Base-by-base conservation (phyloP, 2,329 filamentous ascomycete species). In the Ilyonectria destructans region DNA sequence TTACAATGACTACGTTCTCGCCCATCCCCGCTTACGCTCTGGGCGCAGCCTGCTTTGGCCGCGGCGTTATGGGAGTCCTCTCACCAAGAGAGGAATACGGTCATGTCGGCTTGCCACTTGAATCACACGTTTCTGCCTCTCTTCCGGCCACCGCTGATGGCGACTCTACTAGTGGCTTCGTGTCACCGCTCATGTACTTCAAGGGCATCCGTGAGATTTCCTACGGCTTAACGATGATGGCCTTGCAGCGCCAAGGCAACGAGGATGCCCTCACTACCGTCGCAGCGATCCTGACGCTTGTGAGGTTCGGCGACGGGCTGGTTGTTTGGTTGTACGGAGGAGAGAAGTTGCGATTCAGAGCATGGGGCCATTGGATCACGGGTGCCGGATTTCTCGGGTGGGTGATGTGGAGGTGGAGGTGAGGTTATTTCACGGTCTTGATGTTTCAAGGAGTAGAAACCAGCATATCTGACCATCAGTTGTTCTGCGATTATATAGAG, bases 181-280 rank as follows among this genome's bases (percentile, higher is more conserved):
- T 67, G 8, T 82, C 80, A 23, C 77, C 80, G 2, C 77, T 81
- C 19, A 77, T 82, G 67, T 79, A 79, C 56, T 75, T 81, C 65
- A 81, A 82, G 59, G 79, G 78, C 7, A 71, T 79, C 9, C 77
- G 80, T 3, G 80, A 82, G 63, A 49, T 81, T 4, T 75, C 71
- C 2, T 81, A 78, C 56, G 80, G 80, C 17, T n/a, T 77, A 2
- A 61, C 73, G 0, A 52, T 81, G 55, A 56, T 80, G 26, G 71
- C 66, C 15, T 61, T 81, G 17, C 77, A 81, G 57, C 65, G 65
- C 17, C 79, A 79, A 49, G 76, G 71, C 26, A 76, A 78, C 35
- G 71, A 75, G 21, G 55, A 40, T 2, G 79, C 75, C 2, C 64
- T 82, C 12, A 81, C 77, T 2, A 75, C 76, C 0, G 71, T 80